These are phyloP conservation scores for Picea glauca DNA, from an alignment of 75 land plant species.

Conservation along the genomic window DNA sequence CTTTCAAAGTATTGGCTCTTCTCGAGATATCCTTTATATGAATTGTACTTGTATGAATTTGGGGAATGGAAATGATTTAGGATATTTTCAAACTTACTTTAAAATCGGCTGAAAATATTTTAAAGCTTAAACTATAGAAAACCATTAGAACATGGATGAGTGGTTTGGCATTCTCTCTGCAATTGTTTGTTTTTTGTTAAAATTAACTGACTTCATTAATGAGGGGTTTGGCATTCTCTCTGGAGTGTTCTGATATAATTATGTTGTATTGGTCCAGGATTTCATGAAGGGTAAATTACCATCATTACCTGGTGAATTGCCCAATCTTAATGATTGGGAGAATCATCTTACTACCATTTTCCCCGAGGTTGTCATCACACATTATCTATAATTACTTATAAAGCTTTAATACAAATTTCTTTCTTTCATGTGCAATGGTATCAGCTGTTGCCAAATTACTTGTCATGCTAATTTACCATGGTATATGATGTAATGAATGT, in stretches of 20 bases:
- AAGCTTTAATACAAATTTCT: background rate
- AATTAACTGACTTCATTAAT: background rate
- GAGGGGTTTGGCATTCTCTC: background rate
- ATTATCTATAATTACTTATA: background rate
- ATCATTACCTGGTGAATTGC: constrained; percentile 74
- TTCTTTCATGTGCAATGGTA: constrained; percentile 9
- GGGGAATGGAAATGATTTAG: background rate
- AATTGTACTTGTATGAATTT: background rate
- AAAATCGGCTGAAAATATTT: background rate
- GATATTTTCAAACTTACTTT: background rate
- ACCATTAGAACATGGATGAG: background rate
- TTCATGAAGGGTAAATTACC: constrained; percentile 91
- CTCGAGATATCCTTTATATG: background rate
- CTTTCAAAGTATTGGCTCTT: constrained; percentile 60
- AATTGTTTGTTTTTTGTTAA: too few relatives aligned
- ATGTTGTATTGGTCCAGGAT: constrained; percentile 52
- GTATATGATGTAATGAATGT: background rate
- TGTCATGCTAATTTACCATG: background rate
- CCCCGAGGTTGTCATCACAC: constrained; percentile 65
- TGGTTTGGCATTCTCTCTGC: background rate
- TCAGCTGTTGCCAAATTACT: background rate
- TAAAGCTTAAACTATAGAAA: background rate
- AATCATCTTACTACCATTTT: constrained; percentile 97
- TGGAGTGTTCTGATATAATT: background rate
- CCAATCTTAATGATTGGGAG: constrained; percentile 94